A percentile compares a stretch with the other conserved stretches of the same genome.
Evolutionary conservation across 1,284 basidiomycete genomes (phyloP).

Genomic region (Ganoderma lucidum): DNA sequence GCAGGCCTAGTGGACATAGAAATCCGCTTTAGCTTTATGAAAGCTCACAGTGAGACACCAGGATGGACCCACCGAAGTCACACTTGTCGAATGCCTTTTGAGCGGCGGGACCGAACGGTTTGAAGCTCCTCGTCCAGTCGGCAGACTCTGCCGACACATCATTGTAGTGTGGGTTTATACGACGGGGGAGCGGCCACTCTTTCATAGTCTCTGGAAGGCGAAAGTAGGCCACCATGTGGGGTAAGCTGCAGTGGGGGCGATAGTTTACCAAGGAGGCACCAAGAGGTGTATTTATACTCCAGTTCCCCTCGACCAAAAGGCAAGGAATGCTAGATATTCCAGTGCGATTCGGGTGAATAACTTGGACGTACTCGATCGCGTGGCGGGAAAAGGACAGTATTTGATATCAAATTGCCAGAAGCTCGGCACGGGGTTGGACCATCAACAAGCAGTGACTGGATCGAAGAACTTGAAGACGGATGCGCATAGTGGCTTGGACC

Average conservation of each 20-base stretch:
- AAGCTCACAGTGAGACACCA: neutral
- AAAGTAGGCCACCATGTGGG: neutral
- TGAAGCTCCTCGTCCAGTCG: constrained; percentile 17
- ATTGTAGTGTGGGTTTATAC: constrained; percentile 7
- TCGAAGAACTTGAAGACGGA: no score
- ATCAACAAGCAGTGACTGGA: no score
- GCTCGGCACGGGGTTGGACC: no score
- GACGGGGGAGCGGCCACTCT: constrained; percentile 2
- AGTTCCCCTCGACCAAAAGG: no score
- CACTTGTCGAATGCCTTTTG: constrained; percentile 35
- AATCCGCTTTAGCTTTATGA: no score
- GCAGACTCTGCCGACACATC: neutral
- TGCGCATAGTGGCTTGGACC: no score
- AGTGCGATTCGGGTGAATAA: no score
- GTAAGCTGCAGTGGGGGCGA: neutral
- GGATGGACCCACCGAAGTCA: constrained; percentile 33
- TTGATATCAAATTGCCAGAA: no score
- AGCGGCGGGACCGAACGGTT: constrained; percentile 24
- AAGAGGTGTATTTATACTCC: neutral
- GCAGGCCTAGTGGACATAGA: constrained; percentile 18
- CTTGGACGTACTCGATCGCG: no score
- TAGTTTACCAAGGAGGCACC: neutral
- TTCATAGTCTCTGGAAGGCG: constrained; percentile 6
- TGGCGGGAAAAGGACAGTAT: no score
- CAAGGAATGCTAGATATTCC: no score